phyloP scores from a whole-genome alignment of 257 asterid species.

The Echium plantagineum region DNA sequence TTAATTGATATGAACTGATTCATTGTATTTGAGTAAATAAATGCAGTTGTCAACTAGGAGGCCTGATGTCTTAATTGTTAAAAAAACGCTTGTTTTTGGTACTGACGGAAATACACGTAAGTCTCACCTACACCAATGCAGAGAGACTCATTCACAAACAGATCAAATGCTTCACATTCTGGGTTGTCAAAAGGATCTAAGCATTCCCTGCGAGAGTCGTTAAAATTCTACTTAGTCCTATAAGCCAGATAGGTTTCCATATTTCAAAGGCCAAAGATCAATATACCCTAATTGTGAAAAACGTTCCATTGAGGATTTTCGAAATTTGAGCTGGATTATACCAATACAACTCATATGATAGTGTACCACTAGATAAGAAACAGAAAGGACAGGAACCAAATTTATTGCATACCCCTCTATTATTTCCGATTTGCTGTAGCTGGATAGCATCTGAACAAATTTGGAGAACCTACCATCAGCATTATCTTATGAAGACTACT shows the following conservation, averaged over 20 bases:
- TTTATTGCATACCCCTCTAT: conserved; percentile 60
- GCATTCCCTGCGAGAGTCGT: conserved; percentile 50
- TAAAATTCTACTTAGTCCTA: background rate
- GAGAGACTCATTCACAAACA: conserved; percentile 68
- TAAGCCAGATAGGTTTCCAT: background rate
- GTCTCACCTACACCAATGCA: conserved; percentile 70
- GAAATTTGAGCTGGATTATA: conserved; percentile 6
- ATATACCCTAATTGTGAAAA: background rate
- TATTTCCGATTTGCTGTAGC: conserved; percentile 58
- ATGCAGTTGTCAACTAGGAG: no score
- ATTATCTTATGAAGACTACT: conserved; percentile 4
- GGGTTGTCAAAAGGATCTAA: conserved; percentile 87
- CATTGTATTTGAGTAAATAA: no score
- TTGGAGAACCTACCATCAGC: conserved; percentile 18
- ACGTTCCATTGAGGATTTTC: background rate
- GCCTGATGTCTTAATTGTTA: background rate
- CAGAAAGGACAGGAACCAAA: no score
- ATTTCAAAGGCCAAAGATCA: background rate
- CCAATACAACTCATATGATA: background rate
- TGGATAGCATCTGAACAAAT: conserved; percentile 51
- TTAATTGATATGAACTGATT: no score
- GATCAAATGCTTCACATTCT: conserved; percentile 79
- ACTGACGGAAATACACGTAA: background rate
- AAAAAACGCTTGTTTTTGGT: background rate
- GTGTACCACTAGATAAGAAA: background rate